Evolutionary conservation across 306 rosid genomes (phyloP).

Genomic region (Oxytropis ochrocephala): DNA sequence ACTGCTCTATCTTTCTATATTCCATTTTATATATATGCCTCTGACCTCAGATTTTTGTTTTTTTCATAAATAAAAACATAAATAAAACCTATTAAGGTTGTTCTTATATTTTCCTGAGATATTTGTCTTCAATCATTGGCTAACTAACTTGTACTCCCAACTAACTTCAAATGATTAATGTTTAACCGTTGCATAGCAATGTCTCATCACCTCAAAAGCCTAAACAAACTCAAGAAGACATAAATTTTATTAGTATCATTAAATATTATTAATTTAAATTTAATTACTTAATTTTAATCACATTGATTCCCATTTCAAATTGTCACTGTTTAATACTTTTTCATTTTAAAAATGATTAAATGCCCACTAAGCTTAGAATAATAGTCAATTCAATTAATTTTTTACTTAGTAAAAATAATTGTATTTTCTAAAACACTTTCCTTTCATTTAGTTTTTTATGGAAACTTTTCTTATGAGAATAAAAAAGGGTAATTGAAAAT

Average conservation of each 20-base stretch:
- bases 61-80: neutral
- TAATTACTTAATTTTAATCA: neutral
- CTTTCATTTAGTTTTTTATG: too few species aligned
- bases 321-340: too few species aligned
- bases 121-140: slow-evolving; percentile 44
- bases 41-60: slow-evolving; percentile 24
- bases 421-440: too few species aligned
- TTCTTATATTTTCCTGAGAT: slow-evolving; percentile 29
- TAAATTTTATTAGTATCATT: neutral
- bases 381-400: too few species aligned
- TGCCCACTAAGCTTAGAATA: too few species aligned
- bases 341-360: too few species aligned
- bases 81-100: neutral
- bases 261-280: too few species aligned
- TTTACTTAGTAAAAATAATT: too few species aligned
- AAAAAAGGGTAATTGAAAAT: too few species aligned
- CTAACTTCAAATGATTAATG: slow-evolving; percentile 44
- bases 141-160: slow-evolving; percentile 39
- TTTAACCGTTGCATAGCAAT: slow-evolving; percentile 13
- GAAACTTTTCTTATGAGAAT: too few species aligned
- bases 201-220: neutral
- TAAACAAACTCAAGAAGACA: neutral
- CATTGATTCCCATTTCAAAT: neutral
- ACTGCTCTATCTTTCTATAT: slow-evolving; percentile 34
- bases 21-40: slow-evolving; percentile 17